Base-by-base conservation (phyloP, 1,284 basidiomycete genomes). In the Leccinum variabile region DNA sequence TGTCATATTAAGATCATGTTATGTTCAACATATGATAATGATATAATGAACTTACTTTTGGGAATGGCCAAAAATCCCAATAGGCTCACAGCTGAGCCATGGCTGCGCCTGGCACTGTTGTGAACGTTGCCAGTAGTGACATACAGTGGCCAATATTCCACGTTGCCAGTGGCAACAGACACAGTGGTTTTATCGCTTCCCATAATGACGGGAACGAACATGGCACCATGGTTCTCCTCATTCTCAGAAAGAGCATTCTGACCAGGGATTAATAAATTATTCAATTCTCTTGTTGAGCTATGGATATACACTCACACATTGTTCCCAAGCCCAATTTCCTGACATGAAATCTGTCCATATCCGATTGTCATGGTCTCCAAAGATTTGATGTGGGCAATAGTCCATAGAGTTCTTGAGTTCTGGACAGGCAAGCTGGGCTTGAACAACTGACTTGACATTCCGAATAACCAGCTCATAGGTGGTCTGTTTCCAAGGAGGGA, bases 131-230 rank as follows among this genome's bases (percentile, higher is more conserved):
- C 53, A 54, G 16, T 54, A 18, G 10, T 11, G 16, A 54, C 14
- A 52, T 52, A 52, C 8, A 54, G 10, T 54, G 53, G 53, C 14
- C n/a, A 54, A 13, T 54, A 54, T n/a, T 63, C 14, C 1, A 57
- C 39, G 1, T 66, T 32, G 1, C 64, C 57, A 4, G 64, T 65
- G 2, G 28, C 25, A 0, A 66, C 56, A 28, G 58, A 57, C 0
- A 66, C 41, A 0, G 56, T 66, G 1, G 44, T 66, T 18, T 66
- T 66, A 35, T 66, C 39, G 6, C 64, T 63, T 13, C 55, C 64
- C 1, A 66, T 32, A 3, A 65, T 35, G 1, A 66, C 11, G 0
- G 28, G 64, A 4, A 65, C 32, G 3, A 66, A 63, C 25, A 52
- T 52, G 8, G 50, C 50, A 14, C 50, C 50, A 52, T 52, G 25